Percentiles rank a stretch among this genome's conserved stretches.
These are phyloP conservation scores for Salix dunnii DNA, from an alignment of 345 rosid genomes.

Conservation along the genomic window DNA sequence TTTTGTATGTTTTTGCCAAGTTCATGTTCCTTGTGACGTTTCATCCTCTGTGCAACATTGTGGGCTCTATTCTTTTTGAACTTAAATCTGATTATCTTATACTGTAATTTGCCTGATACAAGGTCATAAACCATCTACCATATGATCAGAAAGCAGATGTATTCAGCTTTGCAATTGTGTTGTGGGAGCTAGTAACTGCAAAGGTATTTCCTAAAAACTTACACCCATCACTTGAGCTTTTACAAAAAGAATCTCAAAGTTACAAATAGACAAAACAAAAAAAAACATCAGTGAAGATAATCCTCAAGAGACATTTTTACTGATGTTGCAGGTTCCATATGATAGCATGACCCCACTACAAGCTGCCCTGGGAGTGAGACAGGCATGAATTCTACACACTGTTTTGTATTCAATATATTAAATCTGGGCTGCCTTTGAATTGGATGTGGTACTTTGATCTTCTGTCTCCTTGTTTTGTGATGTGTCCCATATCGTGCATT, in stretches of 20 bases:
- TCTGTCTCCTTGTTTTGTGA: not conserved
- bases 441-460: not conserved
- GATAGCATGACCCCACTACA: slow-evolving; percentile 65
- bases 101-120: slow-evolving; percentile 8
- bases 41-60: not conserved
- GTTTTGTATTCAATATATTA: not conserved
- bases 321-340: slow-evolving; percentile 55
- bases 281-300: not conserved
- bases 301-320: not conserved
- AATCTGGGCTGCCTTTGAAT: not conserved
- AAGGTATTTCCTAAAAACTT: slow-evolving; percentile 41
- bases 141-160: slow-evolving; percentile 73
- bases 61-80: not conserved
- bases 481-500: not conserved
- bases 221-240: not conserved
- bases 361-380: slow-evolving; percentile 78
- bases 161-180: slow-evolving; percentile 71
- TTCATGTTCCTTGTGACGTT: not conserved
- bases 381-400: slow-evolving; percentile 32
- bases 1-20: not conserved
- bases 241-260: not conserved
- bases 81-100: not conserved
- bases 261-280: not conserved
- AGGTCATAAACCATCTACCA: slow-evolving; percentile 72
- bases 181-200: slow-evolving; percentile 77